Base-by-base conservation (phyloP, 192 early-diverging fungal genomes). In the Cetraspora pellucida region DNA sequence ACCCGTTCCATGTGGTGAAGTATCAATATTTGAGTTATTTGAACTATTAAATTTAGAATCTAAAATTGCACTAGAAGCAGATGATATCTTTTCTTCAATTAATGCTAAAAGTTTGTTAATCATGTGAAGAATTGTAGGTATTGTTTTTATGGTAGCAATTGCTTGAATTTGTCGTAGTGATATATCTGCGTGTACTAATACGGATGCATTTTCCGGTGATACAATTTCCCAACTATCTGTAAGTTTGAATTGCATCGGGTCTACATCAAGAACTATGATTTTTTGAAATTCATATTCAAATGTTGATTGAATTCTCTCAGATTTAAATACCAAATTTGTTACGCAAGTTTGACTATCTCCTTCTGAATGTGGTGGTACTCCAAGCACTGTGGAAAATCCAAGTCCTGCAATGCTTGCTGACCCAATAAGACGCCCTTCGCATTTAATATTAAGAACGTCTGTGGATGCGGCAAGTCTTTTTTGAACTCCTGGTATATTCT, bases 231-330 rank as follows among this genome's bases (percentile, higher is more conserved):
- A 90, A 69, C 81, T 66, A 47, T 88, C 88, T 10, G 64, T 81
- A 44, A 90, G 64, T 9, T 78, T 81, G 28, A 82, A 79, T 49
- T 83, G 47, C 2, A 90, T 79, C 0, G 90, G 88, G 14, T 88
- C 83, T 2, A 92, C 74, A 10, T 89, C 80, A 21, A 91, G 49
- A 46, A 92, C 85, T 45, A 93, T 72, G 25, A 94, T 89, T 45
- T 87, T 86, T 78, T 94, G 91, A 82, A 92, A 92, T 70, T 94
- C 92, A 52, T 91, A 93, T n/a, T 90, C 85, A 17, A 93, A 80
- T 58, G 86, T 86, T 0, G 89, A 86, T 54, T 83, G 82, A 37
- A 90, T 67, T 45, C 78, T 66, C 25, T 90, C 82, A 9, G 88
- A 81, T 54, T 78, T 81, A n/a, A 90, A 72, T 28, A 75, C 30